Base-by-base conservation (phyloP, 305 asterid species). In the Solanum hybrid region DNA sequence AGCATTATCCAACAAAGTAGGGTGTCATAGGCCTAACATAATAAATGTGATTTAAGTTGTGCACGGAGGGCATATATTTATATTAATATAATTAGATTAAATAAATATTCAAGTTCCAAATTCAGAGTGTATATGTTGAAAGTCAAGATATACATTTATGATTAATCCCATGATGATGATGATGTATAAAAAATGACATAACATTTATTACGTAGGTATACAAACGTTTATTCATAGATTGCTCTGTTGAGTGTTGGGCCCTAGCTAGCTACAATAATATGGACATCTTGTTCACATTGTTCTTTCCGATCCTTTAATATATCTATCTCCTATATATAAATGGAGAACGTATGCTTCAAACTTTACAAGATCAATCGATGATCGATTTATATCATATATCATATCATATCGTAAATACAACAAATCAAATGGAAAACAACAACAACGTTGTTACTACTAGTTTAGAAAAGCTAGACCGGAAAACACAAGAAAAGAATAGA, bases 401-500 rank as follows among this genome's bases (percentile, higher is more conserved):
- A 72, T 72, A 27, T 72, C 22, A 27, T 29, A 72, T 27, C 9
- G 0, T 31, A 14, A 17, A 17, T 73, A 31, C 22, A 75, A 75
- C 38, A 75, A 75, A 20, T 31, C 12, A 73, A 73, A 78, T 78
- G 85, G 20, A 35, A 78, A 35, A 7, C 56, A 76, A 12, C 13
- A 76, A 34, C 3, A 76, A 16, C 9, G 6, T 5, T 31, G 17
- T 3, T 14, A 7, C 2, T 7, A 8, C 81, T 32, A 22, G 5
- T 27, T 16, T 87, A 75, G 87, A 38, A 64, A 91, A 87, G 60
- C 79, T 4, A 16, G 95, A 93, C 76, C 81, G 94, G 51, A 92
- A 91, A 79, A 89, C 89, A 6, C 64, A 92, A 3, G 95, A 93
- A 71, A 93, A 90, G 40, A 93, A 92, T 77, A 90, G 95, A 88